Evolutionary conservation across 257 asterid genomes (phyloP).

Genomic region (Perilla frutescens): DNA sequence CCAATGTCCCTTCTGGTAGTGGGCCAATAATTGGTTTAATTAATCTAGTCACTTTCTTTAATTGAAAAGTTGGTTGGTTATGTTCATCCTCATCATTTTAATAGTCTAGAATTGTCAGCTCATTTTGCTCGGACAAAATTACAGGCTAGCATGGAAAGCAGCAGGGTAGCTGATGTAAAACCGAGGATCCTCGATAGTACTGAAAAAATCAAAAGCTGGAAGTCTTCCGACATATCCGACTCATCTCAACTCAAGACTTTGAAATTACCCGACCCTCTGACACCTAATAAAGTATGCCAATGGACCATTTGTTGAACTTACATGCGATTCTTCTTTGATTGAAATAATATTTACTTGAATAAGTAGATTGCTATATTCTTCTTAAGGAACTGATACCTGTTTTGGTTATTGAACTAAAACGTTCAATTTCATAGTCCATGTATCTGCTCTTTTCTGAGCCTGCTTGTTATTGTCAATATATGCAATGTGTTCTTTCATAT

Average conservation of each 20-base stretch:
- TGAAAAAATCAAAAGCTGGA: conserved; percentile 86
- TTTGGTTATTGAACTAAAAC: conserved; percentile 9
- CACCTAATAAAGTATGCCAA: conserved; percentile 79
- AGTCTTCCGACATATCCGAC: conserved; percentile 81
- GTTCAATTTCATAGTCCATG: not conserved
- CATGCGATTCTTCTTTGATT: not conserved
- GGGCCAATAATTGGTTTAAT: conserved; percentile 21
- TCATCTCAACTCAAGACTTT: conserved; percentile 81
- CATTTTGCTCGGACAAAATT: conserved; percentile 35
- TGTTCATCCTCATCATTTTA: conserved; percentile 6
- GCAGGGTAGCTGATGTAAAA: conserved; percentile 80
- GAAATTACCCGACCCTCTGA: conserved; percentile 81
- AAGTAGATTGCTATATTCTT: conserved; percentile 6
- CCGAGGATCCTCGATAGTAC: conserved; percentile 75
- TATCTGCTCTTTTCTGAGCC: not conserved
- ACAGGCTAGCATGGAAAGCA: conserved; percentile 85
- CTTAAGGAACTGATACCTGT: conserved; percentile 11
- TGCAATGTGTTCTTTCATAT: not conserved
- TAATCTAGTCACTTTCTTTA: conserved; percentile 2
- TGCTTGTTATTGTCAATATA: conserved; percentile 19
- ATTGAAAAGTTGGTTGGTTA: conserved; percentile 11
- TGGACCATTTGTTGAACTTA: conserved; percentile 10
- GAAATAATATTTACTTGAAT: conserved; percentile 3
- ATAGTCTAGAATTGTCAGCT: conserved; percentile 29
- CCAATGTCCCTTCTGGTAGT: conserved; percentile 84